Conservation (phyloP, 768 basidiomycete genomes). For the Rhizopogon vulgaris region DNA sequence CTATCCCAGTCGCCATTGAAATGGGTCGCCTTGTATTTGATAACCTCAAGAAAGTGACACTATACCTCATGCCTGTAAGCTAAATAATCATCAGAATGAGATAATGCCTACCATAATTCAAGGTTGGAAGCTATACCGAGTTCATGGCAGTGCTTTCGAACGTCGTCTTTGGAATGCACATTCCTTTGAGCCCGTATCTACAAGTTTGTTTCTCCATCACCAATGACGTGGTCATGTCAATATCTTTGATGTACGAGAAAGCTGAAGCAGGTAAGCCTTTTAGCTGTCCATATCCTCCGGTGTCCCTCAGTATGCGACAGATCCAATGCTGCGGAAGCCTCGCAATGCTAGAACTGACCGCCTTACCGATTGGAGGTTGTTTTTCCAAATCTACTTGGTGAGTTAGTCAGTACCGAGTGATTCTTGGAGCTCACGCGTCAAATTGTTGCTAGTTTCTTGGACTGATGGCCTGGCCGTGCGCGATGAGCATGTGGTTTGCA, state of each 20-base stretch:
- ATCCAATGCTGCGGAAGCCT: conserved; percentile 43
- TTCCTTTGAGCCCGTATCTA: conserved; percentile 47
- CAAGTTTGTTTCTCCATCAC: conserved; percentile 52
- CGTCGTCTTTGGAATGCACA: conserved; percentile 54
- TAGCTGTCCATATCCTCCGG: neutral
- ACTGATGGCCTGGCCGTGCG: conserved; percentile 41
- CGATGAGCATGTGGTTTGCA: conserved; percentile 36
- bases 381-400: conserved; percentile 43
- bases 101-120: neutral
- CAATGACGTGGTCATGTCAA: conserved; percentile 47
- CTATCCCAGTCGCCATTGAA: conserved; percentile 52
- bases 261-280: conserved; percentile 36
- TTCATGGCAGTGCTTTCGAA: conserved; percentile 51
- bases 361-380: conserved; percentile 43
- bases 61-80: conserved; percentile 38
- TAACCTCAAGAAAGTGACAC: conserved; percentile 48
- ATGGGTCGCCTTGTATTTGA: conserved; percentile 56
- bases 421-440: neutral
- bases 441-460: conserved; percentile 32
- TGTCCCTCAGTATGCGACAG: conserved; percentile 11
- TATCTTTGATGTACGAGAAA: conserved; percentile 46
- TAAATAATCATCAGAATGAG: neutral
- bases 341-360: conserved; percentile 44
- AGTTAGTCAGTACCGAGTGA: conserved; percentile 11
- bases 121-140: conserved; percentile 54